These are phyloP conservation scores for Odontarrhena argentea DNA, from an alignment of 345 rosid species.

Conservation along the genomic window DNA sequence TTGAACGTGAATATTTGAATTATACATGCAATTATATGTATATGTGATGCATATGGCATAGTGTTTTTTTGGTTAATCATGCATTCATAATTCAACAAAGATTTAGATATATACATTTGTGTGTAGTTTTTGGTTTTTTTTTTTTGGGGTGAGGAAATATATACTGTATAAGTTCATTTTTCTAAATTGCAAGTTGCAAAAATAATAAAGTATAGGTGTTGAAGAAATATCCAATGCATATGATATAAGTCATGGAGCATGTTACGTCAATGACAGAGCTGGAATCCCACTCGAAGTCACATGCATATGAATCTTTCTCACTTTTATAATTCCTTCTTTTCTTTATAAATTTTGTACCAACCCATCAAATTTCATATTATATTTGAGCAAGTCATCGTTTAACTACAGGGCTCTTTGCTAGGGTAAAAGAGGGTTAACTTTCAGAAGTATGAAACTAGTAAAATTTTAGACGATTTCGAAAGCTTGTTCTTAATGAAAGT, in stretches of 20 bases:
- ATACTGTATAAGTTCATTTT: background rate
- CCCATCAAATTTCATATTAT: slow-evolving; percentile 35
- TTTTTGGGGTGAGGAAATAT: background rate
- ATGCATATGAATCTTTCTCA: slow-evolving; percentile 45
- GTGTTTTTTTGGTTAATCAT: background rate
- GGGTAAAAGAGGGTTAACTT: background rate
- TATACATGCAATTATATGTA: background rate
- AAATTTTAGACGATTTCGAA: background rate
- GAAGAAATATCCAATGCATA: slow-evolving; percentile 15
- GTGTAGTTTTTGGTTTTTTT: background rate
- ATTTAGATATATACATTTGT: slow-evolving; percentile 3
- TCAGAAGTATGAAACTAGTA: background rate
- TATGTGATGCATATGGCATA: slow-evolving; percentile 10
- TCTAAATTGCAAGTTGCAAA: slow-evolving; percentile 27
- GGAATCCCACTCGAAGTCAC: slow-evolving; percentile 69
- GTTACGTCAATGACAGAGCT: slow-evolving; percentile 56
- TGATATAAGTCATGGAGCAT: slow-evolving; percentile 50
- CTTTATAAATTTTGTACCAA: slow-evolving; percentile 35
- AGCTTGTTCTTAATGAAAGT: background rate
- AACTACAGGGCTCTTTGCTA: background rate
- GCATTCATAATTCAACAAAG: slow-evolving; percentile 1
- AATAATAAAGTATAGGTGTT: slow-evolving; percentile 16
- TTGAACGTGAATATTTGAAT: slow-evolving; percentile 14
- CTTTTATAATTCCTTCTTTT: slow-evolving; percentile 24
- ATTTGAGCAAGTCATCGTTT: slow-evolving; percentile 7